Conservation (phyloP, 1,284 basidiomycete genomes). For the Ustilago lituana region DNA sequence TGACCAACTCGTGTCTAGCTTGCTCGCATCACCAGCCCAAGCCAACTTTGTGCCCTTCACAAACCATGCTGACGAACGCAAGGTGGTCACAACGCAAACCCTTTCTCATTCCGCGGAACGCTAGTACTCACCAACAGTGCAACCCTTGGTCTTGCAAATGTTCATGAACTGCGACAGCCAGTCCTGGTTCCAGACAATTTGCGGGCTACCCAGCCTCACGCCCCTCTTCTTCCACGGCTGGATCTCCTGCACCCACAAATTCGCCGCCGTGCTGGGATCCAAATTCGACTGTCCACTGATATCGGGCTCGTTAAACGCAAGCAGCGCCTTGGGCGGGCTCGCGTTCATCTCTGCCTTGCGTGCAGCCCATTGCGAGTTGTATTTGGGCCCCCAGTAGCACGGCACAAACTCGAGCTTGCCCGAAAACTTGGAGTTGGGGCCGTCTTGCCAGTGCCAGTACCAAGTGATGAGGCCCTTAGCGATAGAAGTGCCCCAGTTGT, state of each 20-base stretch:
- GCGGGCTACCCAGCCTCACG: slow-evolving; percentile 55
- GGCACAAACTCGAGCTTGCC: slow-evolving; percentile 60
- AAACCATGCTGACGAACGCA: neutral
- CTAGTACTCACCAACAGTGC: slow-evolving; percentile 52
- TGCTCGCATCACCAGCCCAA: too few relatives aligned
- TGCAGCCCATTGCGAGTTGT: slow-evolving; percentile 46
- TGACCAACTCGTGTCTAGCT: too few relatives aligned
- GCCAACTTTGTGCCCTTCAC: slow-evolving; percentile 24
- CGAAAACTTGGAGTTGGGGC: slow-evolving; percentile 29
- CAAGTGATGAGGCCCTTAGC: slow-evolving; percentile 54
- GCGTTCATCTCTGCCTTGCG: slow-evolving; percentile 56
- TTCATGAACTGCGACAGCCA: slow-evolving; percentile 57
- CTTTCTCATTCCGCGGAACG: too few relatives aligned
- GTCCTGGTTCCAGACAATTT: slow-evolving; percentile 61
- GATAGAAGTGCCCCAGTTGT: slow-evolving; percentile 50
- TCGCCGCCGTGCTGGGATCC: slow-evolving; percentile 42
- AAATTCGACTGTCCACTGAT: slow-evolving; percentile 58
- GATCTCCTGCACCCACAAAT: slow-evolving; percentile 54
- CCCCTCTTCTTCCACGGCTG: slow-evolving; percentile 58
- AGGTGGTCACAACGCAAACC: too few relatives aligned
- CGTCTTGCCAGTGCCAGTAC: slow-evolving; percentile 66
- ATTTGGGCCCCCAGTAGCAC: slow-evolving; percentile 61
- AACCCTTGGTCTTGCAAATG: slow-evolving; percentile 48
- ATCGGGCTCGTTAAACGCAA: slow-evolving; percentile 64
- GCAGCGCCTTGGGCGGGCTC: slow-evolving; percentile 43